Conservation (phyloP, 768 basidiomycete genomes). For the Boletus edulis region DNA sequence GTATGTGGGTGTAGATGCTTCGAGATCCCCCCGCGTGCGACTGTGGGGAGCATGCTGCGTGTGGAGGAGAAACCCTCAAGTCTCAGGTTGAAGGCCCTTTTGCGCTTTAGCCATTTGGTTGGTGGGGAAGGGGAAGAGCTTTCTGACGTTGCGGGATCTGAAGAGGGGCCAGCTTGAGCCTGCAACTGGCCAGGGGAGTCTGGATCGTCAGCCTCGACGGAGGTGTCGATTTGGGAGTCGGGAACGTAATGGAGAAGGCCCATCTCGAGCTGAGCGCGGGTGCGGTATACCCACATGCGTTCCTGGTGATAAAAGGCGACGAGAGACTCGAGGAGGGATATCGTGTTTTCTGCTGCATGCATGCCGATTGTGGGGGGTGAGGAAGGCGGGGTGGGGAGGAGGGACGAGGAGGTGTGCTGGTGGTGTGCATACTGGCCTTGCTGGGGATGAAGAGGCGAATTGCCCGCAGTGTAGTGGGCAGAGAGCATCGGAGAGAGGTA, state of each 20-base stretch:
- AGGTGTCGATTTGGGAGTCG: conserved; percentile 5
- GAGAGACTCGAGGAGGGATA: conserved; percentile 60
- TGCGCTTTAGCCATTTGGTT: conserved; percentile 52
- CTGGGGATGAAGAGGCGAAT: conserved; percentile 19
- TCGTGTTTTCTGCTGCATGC: conserved; percentile 45
- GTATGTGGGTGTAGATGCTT: conserved; percentile 26
- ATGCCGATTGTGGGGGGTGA: conserved; percentile 31
- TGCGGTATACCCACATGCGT: conserved; percentile 69
- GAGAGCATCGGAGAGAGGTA: conserved; percentile 73
- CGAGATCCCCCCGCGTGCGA: conserved; percentile 23
- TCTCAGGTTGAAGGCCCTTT: conserved; percentile 55
- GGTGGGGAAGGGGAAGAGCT: conserved; percentile 25
- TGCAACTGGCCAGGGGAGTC: conserved; percentile 16
- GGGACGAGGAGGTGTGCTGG: conserved; percentile 30
- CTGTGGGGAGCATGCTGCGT: conserved; percentile 16
- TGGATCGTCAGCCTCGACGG: conserved; percentile 17
- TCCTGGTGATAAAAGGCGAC: conserved; percentile 68
- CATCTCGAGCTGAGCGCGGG: conserved; percentile 58
- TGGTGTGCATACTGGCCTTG: conserved; percentile 22
- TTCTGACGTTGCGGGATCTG: conserved; percentile 29
- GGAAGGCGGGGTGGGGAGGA: conserved; percentile 33
- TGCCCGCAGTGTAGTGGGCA: conserved; percentile 18
- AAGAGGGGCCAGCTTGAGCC: conserved; percentile 15
- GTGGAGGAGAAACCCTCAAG: conserved; percentile 42
- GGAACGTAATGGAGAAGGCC: conserved; percentile 30